Evolutionary conservation across 257 asterid genomes (phyloP).

Genomic region (Jasminum sambac): DNA sequence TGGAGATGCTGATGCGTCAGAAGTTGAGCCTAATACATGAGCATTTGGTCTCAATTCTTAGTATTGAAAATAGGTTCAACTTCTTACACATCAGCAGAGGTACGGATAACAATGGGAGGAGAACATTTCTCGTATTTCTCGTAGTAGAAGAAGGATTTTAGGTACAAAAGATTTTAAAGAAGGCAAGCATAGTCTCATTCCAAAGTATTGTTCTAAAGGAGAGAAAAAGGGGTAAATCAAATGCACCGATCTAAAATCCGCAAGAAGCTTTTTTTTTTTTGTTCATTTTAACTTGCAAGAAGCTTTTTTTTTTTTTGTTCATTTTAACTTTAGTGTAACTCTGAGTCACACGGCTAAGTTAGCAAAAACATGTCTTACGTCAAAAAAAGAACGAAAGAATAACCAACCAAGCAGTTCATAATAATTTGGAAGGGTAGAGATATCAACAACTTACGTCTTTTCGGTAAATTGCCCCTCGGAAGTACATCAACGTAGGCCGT

Average conservation of each 20-base stretch:
- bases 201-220: background rate
- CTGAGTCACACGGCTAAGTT: background rate
- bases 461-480: constrained; percentile 79
- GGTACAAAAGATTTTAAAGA: too few relatives aligned
- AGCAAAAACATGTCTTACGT: background rate
- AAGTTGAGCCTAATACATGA: too few relatives aligned
- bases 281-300: too few relatives aligned
- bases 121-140: too few relatives aligned
- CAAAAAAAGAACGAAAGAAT: background rate
- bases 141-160: too few relatives aligned
- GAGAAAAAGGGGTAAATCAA: constrained; percentile 2
- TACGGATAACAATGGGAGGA: too few relatives aligned
- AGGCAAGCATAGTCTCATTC: background rate
- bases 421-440: background rate
- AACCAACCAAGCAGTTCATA: background rate
- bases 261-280: too few relatives aligned
- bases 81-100: too few relatives aligned
- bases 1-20: too few relatives aligned
- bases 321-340: background rate
- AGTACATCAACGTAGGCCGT: constrained; percentile 54
- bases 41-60: too few relatives aligned
- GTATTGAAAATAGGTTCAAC: too few relatives aligned
- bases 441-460: constrained; percentile 64
- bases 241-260: background rate
- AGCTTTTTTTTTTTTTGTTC: too few relatives aligned